These are phyloP conservation scores for Ustilago curta DNA, from an alignment of 1,284 basidiomycete genomes.

Conservation along the genomic window DNA sequence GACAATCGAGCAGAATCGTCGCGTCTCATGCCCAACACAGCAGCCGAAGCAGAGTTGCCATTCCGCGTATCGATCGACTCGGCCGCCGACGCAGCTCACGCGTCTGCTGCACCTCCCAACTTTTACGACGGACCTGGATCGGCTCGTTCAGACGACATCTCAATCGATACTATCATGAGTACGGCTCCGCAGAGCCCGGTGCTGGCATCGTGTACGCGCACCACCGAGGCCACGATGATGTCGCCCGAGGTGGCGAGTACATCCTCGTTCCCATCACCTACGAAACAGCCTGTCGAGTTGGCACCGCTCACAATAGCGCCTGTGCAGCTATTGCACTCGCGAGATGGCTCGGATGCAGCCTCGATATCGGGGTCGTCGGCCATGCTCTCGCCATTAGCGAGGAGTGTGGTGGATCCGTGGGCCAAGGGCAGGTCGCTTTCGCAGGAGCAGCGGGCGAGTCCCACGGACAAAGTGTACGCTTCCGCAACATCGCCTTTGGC, in stretches of 20 bases:
- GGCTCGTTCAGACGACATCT: constrained; percentile 22
- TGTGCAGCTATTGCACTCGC: constrained; percentile 18
- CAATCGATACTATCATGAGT: constrained; percentile 16
- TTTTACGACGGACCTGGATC: constrained; percentile 39
- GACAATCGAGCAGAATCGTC: not conserved
- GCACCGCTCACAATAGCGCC: constrained; percentile 9
- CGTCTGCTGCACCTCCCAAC: constrained; percentile 46
- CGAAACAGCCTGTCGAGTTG: constrained; percentile 5
- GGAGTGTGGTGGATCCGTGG: constrained; percentile 42
- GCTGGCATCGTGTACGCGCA: constrained; percentile 10
- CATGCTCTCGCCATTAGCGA: constrained; percentile 37
- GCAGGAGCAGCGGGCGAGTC: not conserved
- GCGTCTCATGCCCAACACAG: not conserved
- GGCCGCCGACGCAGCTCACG: constrained; percentile 53
- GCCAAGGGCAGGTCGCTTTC: constrained; percentile 3
- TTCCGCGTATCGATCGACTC: constrained; percentile 61
- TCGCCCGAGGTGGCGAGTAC: constrained; percentile 24
- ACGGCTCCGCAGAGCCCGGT: constrained; percentile 21
- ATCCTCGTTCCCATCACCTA: constrained; percentile 17
- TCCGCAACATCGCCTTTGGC: too few species aligned
- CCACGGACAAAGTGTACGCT: not conserved
- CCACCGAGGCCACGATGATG: constrained; percentile 6
- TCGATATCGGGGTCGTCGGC: constrained; percentile 38
- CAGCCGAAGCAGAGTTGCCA: constrained; percentile 24
- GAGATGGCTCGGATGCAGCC: constrained; percentile 32